These are phyloP conservation scores for Apiospora aurea DNA, from an alignment of 2,329 filamentous ascomycete genomes.

Conservation along the genomic window DNA sequence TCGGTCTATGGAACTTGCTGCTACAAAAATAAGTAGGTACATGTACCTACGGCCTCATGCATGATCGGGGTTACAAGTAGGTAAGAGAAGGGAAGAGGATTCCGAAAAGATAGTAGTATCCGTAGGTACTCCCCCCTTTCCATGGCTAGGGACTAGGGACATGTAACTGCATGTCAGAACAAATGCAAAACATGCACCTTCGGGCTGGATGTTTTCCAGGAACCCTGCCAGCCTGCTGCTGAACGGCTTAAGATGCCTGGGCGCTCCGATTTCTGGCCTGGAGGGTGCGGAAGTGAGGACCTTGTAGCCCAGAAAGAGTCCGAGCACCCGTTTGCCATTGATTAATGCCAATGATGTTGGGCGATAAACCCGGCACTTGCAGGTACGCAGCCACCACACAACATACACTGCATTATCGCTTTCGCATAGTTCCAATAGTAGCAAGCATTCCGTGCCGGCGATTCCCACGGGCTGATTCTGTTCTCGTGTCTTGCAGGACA, in stretches of 20 bases:
- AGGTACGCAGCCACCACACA: background rate
- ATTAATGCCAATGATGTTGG: conserved; percentile 6
- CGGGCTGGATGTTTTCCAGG: background rate
- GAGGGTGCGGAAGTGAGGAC: conserved; percentile 1
- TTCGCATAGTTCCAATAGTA: background rate
- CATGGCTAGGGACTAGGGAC: background rate
- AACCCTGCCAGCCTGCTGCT: background rate
- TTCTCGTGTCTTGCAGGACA: background rate
- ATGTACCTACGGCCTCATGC: background rate
- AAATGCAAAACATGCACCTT: background rate
- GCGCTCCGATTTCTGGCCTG: background rate
- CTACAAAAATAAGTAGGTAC: background rate
- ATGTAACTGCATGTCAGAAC: background rate
- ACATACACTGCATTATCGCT: background rate
- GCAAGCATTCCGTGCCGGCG: background rate
- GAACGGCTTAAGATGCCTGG: background rate
- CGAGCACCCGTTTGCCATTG: conserved; percentile 4
- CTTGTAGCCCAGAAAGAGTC: background rate
- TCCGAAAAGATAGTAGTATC: background rate
- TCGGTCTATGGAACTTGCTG: background rate
- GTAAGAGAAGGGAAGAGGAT: background rate
- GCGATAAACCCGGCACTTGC: background rate
- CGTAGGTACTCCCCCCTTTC: no score
- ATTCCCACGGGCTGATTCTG: background rate
- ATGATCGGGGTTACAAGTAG: conserved; percentile 3